Base-by-base conservation (phyloP, 1,284 basidiomycete species). In the Apiotrichum brassicae region DNA sequence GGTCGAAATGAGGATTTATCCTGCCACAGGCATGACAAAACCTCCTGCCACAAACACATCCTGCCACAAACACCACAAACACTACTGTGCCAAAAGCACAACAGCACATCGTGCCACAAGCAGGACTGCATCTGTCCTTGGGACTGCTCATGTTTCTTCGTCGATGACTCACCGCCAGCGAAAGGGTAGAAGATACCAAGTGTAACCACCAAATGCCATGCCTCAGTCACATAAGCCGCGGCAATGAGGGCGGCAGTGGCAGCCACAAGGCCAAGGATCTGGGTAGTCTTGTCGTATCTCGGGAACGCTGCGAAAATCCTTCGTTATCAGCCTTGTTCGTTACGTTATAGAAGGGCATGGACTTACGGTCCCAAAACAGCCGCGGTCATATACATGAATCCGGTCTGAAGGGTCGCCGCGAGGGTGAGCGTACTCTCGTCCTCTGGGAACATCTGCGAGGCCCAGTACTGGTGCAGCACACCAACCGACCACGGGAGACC, bases 401-500 rank as follows among this genome's bases (percentile, higher is more conserved):
- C 71, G 6, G 64, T 68, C 51, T 68, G 66, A 32, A 73, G 51
- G 18, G 72, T 70, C 16, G 70, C 65, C 3, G 70, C 66, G 6
- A 70, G 56, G 3, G 71, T 71, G 43, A 72, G 60, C 6, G 61
- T 64, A 6, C 54, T 54, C 52, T 54, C 63, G n/a, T 41, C 24
- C 9, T 22, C 28, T 4, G 64, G 60, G 48, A 74, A 73, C 33
- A 71, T 57, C 16, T 49, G 49, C 4, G 43, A 53, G 4, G 60
- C 50, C 71, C 72, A 74, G 50, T 71, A 74, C 25, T 61, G 59
- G 52, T 70, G 66, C 35, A 73, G 57, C 23, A 73, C 63, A 53
- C 70, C 70, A 32, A 71, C 61, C 22, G 63, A 61, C 51, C 64
- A 73, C 12, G 69, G 68, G n/a, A 74, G 48, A 3, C 72, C 72